Evolutionary conservation across 768 basidiomycete species (phyloP).

Genomic region (Fistulinella prunicolor): DNA sequence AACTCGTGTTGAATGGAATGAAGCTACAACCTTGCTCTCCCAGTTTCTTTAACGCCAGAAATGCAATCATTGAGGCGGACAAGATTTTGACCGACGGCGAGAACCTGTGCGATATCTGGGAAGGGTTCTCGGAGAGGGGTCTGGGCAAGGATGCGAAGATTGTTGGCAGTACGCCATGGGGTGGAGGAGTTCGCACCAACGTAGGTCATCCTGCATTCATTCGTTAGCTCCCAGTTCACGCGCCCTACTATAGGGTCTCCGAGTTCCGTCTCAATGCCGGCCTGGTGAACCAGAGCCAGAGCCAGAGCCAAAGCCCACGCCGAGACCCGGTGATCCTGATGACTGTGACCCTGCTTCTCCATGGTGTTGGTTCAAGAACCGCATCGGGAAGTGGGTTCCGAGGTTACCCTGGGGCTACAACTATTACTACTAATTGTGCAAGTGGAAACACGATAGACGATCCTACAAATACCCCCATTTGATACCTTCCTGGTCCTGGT

Average conservation of each 20-base stretch:
- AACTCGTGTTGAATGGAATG: slow-evolving; percentile 89
- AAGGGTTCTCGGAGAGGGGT: slow-evolving; percentile 78
- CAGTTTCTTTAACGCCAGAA: slow-evolving; percentile 84
- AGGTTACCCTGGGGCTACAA: slow-evolving; percentile 24
- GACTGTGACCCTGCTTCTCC: slow-evolving; percentile 23
- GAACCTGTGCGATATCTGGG: slow-evolving; percentile 88
- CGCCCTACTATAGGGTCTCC: slow-evolving; percentile 33
- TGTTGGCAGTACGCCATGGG: slow-evolving; percentile 83
- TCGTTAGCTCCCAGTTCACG: neutral
- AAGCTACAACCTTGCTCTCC: slow-evolving; percentile 94
- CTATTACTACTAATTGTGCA: slow-evolving; percentile 17
- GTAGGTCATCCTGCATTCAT: slow-evolving; percentile 33
- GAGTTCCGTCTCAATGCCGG: slow-evolving; percentile 41
- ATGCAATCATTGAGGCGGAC: slow-evolving; percentile 90
- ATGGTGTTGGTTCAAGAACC: slow-evolving; percentile 25
- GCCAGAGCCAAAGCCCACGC: slow-evolving; percentile 24
- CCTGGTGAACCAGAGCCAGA: slow-evolving; percentile 12
- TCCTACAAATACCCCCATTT: slow-evolving; percentile 7
- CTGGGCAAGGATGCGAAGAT: slow-evolving; percentile 76
- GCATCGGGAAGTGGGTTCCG: slow-evolving; percentile 18
- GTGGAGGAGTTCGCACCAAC: slow-evolving; percentile 80
- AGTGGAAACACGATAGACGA: slow-evolving; percentile 10
- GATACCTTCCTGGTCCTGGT: slow-evolving; percentile 13
- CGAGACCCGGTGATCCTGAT: slow-evolving; percentile 33
- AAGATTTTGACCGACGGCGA: slow-evolving; percentile 87